phyloP scores from a whole-genome alignment of 306 rosid genomes.

The Gastrolobium bilobum region DNA sequence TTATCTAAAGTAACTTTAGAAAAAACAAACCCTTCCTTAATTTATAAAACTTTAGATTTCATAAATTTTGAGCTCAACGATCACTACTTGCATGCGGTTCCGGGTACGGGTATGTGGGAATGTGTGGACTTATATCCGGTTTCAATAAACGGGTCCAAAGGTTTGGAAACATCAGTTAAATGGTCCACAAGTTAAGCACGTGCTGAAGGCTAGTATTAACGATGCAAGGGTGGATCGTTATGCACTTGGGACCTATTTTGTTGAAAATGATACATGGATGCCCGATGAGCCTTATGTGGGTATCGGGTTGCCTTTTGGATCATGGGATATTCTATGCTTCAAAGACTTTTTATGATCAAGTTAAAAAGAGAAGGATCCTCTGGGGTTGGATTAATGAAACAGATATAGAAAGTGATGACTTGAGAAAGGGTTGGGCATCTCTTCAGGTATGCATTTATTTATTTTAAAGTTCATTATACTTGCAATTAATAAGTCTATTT shows the following conservation, averaged over 20 bases:
- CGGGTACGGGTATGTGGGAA: constrained; percentile 94
- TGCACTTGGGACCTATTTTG: constrained; percentile 77
- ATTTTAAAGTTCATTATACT: neutral
- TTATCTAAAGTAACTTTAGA: no score
- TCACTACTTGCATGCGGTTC: constrained; percentile 62
- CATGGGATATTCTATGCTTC: constrained; percentile 88
- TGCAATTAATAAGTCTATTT: neutral
- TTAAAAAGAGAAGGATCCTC: constrained; percentile 66
- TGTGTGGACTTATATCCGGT: constrained; percentile 87
- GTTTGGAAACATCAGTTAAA: constrained; percentile 69
- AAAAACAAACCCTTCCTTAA: no score
- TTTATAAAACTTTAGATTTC: constrained; percentile 66
- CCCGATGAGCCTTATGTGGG: constrained; percentile 89
- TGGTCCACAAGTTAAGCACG: constrained; percentile 69
- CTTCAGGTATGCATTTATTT: constrained; percentile 59
- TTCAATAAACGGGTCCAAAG: constrained; percentile 59
- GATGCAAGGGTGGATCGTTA: constrained; percentile 66
- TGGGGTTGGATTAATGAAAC: constrained; percentile 89
- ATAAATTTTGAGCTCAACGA: constrained; percentile 49
- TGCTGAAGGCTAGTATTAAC: constrained; percentile 79
- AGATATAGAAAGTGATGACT: constrained; percentile 63
- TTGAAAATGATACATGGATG: constrained; percentile 74
- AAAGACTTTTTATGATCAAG: constrained; percentile 74
- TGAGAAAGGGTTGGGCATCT: constrained; percentile 84
- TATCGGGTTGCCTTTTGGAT: constrained; percentile 67